Evolutionary conservation across 768 basidiomycete genomes (phyloP).

Genomic region (Collybiopsis luxurians): DNA sequence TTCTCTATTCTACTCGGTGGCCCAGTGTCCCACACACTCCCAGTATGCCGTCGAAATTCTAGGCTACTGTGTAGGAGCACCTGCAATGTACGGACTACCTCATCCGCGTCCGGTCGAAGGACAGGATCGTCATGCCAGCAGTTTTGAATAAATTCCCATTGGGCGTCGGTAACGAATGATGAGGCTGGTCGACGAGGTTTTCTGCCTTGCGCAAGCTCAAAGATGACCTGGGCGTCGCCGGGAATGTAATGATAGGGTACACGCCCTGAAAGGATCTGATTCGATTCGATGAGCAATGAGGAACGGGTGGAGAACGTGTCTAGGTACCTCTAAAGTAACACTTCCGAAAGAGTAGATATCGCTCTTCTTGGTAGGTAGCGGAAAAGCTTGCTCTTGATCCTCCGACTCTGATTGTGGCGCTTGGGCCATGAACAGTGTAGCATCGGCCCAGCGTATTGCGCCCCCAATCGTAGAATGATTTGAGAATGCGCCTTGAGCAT

Average conservation of each 20-base stretch:
- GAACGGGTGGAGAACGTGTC: background rate
- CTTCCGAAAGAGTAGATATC: slow-evolving; percentile 50
- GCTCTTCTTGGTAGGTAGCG: slow-evolving; percentile 25
- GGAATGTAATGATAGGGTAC: slow-evolving; percentile 40
- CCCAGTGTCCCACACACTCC: background rate
- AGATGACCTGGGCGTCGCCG: slow-evolving; percentile 36
- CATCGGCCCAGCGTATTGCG: slow-evolving; percentile 47
- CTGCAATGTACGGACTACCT: slow-evolving; percentile 18
- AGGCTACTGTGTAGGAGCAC: slow-evolving; percentile 18
- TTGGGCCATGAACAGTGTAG: slow-evolving; percentile 31
- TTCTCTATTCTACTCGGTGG: background rate
- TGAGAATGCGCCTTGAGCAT: slow-evolving; percentile 27
- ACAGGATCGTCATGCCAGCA: slow-evolving; percentile 35
- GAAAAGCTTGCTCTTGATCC: slow-evolving; percentile 13
- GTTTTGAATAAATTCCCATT: slow-evolving; percentile 39
- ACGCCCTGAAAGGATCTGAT: slow-evolving; percentile 29
- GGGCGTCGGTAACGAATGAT: slow-evolving; percentile 34
- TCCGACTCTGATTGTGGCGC: slow-evolving; percentile 17
- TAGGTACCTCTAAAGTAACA: slow-evolving; percentile 38
- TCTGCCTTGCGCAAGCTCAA: slow-evolving; percentile 37
- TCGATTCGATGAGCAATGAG: background rate
- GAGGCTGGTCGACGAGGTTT: slow-evolving; percentile 36
- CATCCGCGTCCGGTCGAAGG: slow-evolving; percentile 27
- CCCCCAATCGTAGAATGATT: slow-evolving; percentile 39
- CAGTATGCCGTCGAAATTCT: slow-evolving; percentile 19